These are phyloP conservation scores for Lecanosticta acicola DNA, from an alignment of 2,329 filamentous ascomycete species.

Conservation along the genomic window DNA sequence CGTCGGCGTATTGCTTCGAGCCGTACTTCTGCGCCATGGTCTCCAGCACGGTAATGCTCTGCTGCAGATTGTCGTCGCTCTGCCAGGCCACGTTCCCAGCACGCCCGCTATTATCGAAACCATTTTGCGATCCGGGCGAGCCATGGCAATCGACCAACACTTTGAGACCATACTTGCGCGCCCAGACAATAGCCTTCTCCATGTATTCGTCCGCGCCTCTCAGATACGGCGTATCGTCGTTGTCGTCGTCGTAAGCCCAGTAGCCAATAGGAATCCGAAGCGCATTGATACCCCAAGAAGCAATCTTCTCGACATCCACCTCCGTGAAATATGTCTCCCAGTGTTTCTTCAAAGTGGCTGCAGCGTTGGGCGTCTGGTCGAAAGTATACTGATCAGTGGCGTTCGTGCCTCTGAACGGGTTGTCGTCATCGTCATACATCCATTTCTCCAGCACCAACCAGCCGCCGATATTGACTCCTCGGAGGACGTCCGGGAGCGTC, in stretches of 20 bases:
- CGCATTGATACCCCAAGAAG: slow-evolving; percentile 33
- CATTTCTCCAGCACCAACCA: slow-evolving; percentile 36
- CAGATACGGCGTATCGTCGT: slow-evolving; percentile 40
- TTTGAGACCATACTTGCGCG: slow-evolving; percentile 39
- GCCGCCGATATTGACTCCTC: slow-evolving; percentile 35
- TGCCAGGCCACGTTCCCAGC: slow-evolving; percentile 28
- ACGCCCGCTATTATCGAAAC: slow-evolving; percentile 38
- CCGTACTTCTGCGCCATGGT: slow-evolving; percentile 40
- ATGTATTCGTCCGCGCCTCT: slow-evolving; percentile 44
- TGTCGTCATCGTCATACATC: slow-evolving; percentile 33
- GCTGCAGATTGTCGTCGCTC: slow-evolving; percentile 27
- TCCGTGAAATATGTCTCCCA: slow-evolving; percentile 38
- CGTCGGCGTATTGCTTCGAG: slow-evolving; percentile 34
- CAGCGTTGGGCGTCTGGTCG: slow-evolving; percentile 29
- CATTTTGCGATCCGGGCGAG: slow-evolving; percentile 48
- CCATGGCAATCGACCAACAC: slow-evolving; percentile 50
- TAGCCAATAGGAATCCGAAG: slow-evolving; percentile 50
- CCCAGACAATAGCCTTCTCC: slow-evolving; percentile 47
- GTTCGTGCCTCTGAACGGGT: slow-evolving; percentile 32
- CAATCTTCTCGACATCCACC: slow-evolving; percentile 37
- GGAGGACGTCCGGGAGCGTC: slow-evolving; percentile 15
- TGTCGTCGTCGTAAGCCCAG: slow-evolving; percentile 48
- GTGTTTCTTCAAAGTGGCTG: slow-evolving; percentile 27
- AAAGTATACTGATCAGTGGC: slow-evolving; percentile 38
- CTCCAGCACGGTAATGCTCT: slow-evolving; percentile 36